Evolutionary conservation across 768 basidiomycete species (phyloP), one percentile per base, ranked within the genome.

Genomic region (Crepidotus variabilis): DNA sequence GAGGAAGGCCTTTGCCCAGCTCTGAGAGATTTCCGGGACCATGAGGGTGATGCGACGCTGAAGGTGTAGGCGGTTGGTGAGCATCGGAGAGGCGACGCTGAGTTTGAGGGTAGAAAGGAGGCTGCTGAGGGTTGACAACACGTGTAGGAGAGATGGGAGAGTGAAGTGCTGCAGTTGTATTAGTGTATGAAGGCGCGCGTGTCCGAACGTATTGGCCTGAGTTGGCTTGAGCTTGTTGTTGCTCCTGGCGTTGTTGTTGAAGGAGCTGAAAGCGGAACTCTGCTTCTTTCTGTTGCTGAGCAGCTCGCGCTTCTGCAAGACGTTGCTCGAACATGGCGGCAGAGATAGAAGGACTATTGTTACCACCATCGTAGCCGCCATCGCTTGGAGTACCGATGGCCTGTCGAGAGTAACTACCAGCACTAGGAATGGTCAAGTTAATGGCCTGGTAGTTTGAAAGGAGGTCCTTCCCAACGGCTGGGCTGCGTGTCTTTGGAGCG

Each of bases 1-100:
- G 79, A 0, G 94, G 93, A 0, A 98, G 83, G 34, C 96, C 96
- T 65, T 88, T 88, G 50, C 96, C 95, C 21, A 96, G 85, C 10
- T 94, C 78, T n/a, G 68, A 64, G 51, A 78, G 71, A 33, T 65
- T 61, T 32, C 68, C 57, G n/a, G 60, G 45, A 28, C 58, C 63
- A 36, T 65, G 65, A n/a, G 57, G 63, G 11, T 51, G 59, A 23
- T 55, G 56, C n/a, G 64, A 32, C 11, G 62, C 51, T 20, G 65
- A 60, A 47, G 67, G 62, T 8, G 66, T 65, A 6, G 65, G 63
- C 18, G 61, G 67, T 23, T 60, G 67, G 9, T 65, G 56, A 7
- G 75, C 72, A 48, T 79, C 77, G 2, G 78, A 78, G 6, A 71
- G 67, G 10, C 76, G 72, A 3, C 76, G 72, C 39, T 76, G 76